Conservation (phyloP, 192 early-diverging fungal genomes). For the Linnemannia exigua region DNA sequence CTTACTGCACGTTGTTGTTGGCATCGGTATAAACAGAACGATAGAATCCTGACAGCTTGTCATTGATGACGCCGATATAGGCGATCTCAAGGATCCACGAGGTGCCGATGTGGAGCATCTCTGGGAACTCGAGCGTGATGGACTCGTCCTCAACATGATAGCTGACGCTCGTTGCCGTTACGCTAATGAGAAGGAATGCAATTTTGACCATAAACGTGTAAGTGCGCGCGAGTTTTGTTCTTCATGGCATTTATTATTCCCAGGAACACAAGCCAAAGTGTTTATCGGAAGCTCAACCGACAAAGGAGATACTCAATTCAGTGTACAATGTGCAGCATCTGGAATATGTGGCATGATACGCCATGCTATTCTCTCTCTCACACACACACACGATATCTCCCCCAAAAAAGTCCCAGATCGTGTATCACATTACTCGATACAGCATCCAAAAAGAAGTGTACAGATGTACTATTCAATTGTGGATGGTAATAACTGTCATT, state of each 20-base stretch:
- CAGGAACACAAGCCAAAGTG: background rate
- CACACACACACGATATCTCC: background rate
- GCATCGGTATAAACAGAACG: slow-evolving; percentile 78
- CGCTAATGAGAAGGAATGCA: slow-evolving; percentile 18
- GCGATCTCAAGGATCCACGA: slow-evolving; percentile 63
- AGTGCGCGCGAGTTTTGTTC: background rate
- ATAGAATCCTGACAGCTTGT: slow-evolving; percentile 92
- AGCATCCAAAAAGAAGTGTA: background rate
- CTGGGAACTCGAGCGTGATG: slow-evolving; percentile 62
- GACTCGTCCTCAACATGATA: slow-evolving; percentile 52
- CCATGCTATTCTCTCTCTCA: background rate
- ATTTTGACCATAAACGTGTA: background rate
- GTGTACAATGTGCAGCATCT: too few species aligned
- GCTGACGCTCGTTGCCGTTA: slow-evolving; percentile 53
- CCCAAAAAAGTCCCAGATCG: slow-evolving; percentile 5
- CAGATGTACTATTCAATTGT: background rate
- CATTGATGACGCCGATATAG: slow-evolving; percentile 72
- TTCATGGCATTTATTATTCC: slow-evolving; percentile 5
- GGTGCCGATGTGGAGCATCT: slow-evolving; percentile 59
- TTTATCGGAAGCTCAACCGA: slow-evolving; percentile 2
- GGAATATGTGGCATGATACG: background rate
- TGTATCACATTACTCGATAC: background rate
- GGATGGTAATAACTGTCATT: background rate
- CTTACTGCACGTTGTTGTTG: slow-evolving; percentile 66
- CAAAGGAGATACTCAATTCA: too few species aligned